phyloP scores from a whole-genome alignment of 2,329 filamentous ascomycete species.

The Pezicula rhizophila region DNA sequence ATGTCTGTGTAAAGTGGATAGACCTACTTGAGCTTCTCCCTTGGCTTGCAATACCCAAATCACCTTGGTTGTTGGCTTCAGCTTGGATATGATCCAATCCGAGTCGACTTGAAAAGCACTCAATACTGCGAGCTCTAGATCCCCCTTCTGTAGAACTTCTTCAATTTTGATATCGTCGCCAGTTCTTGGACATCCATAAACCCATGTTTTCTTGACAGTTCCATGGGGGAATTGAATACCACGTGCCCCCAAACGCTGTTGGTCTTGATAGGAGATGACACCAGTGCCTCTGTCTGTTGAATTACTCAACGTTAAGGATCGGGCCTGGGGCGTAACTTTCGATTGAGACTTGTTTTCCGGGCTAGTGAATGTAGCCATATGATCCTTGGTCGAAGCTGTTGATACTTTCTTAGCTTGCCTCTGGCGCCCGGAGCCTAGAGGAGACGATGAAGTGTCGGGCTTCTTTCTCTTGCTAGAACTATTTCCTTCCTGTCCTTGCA shows the following conservation, averaged over 20 bases:
- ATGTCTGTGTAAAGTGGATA: neutral
- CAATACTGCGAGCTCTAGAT: constrained; percentile 70
- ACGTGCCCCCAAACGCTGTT: constrained; percentile 4
- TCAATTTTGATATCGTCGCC: constrained; percentile 79
- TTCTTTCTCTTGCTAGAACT: too few species aligned
- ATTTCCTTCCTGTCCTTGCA: constrained; percentile 34
- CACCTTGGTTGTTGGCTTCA: constrained; percentile 59
- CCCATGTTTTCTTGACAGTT: constrained; percentile 76
- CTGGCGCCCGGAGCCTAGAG: neutral
- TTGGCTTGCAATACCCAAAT: constrained; percentile 52
- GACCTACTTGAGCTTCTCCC: constrained; percentile 44
- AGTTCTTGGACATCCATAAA: constrained; percentile 51
- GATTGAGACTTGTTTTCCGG: neutral
- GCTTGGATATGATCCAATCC: constrained; percentile 46
- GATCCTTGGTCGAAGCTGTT: neutral
- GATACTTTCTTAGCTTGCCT: neutral
- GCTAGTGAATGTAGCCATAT: too few species aligned
- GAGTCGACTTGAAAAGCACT: constrained; percentile 86
- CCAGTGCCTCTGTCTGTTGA: neutral
- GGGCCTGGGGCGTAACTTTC: too few species aligned
- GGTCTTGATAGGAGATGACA: constrained; percentile 6
- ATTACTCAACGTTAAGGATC: too few species aligned
- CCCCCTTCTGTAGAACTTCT: constrained; percentile 70
- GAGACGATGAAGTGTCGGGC: too few species aligned
- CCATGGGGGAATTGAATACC: constrained; percentile 40